Percentiles rank a stretch among this genome's conserved stretches.
These are phyloP conservation scores for Yamadazyma songkhlaensis DNA, from an alignment of 1,139 yeast genomes.

Conservation along the genomic window DNA sequence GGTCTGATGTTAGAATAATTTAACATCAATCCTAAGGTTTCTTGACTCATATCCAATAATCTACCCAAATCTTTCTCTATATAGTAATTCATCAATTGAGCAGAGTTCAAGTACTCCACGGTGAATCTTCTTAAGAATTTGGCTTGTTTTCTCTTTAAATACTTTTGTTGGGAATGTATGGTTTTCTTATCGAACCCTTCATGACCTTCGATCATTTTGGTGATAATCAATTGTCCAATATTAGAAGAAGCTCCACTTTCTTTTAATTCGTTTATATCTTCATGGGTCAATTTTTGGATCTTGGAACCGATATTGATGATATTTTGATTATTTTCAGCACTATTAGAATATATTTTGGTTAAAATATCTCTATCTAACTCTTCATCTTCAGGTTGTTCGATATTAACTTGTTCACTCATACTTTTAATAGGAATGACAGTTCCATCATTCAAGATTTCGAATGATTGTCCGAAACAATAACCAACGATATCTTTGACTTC, in stretches of 20 bases:
- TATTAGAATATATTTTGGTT: constrained; percentile 39
- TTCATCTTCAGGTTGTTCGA: constrained; percentile 21
- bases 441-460: constrained; percentile 69
- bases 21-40: constrained; percentile 72
- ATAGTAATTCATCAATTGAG: constrained; percentile 72
- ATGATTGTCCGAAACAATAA: constrained; percentile 81
- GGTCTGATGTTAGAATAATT: constrained; percentile 80
- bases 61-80: constrained; percentile 69
- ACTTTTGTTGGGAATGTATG: constrained; percentile 85
- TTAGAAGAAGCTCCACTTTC: constrained; percentile 58
- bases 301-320: constrained; percentile 71
- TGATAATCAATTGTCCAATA: constrained; percentile 79
- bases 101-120: constrained; percentile 72
- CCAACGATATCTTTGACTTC: constrained; percentile 74
- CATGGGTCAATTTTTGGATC: constrained; percentile 70
- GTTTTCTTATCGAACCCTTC: constrained; percentile 88
- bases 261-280: constrained; percentile 80
- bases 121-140: constrained; percentile 86
- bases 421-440: constrained; percentile 49
- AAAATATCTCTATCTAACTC: constrained; percentile 37
- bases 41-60: constrained; percentile 81
- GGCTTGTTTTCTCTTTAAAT: constrained; percentile 84
- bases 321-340: constrained; percentile 66
- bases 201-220: constrained; percentile 78
- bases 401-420: constrained; percentile 26